These are phyloP conservation scores for Aristolochia californica DNA, from an alignment of 164 flowering plant species.

Conservation along the genomic window DNA sequence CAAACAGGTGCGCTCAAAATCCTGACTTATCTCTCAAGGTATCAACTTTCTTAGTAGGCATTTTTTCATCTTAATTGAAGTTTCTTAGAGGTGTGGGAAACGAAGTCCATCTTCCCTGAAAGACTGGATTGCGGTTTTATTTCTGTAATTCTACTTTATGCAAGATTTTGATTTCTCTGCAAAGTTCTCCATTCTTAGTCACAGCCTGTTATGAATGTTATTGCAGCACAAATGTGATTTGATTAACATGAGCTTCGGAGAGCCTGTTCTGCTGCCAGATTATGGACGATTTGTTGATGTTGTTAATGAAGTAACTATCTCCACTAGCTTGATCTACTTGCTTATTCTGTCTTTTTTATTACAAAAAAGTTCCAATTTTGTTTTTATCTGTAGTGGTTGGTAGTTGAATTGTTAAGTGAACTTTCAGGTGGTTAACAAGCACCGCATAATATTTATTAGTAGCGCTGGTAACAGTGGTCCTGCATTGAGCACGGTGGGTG, in stretches of 20 bases:
- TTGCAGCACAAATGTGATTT: slow-evolving; percentile 95
- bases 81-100: too few species aligned
- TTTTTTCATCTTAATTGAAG: too few species aligned
- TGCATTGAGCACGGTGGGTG: slow-evolving; percentile 92
- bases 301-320: slow-evolving; percentile 56
- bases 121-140: too few species aligned
- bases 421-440: slow-evolving; percentile 75
- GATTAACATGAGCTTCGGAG: slow-evolving; percentile 99
- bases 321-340: too few species aligned
- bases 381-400: neutral
- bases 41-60: too few species aligned
- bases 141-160: too few species aligned
- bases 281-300: slow-evolving; percentile 98
- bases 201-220: neutral
- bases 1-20: too few species aligned
- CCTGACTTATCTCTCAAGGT: too few species aligned
- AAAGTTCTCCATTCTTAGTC: too few species aligned
- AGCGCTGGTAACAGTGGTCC: slow-evolving; percentile 99
- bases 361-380: neutral
- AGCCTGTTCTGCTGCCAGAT: slow-evolving; percentile 73
- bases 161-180: too few species aligned
- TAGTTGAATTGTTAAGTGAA: neutral
- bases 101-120: too few species aligned
- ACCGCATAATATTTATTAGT: slow-evolving; percentile 74
- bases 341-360: slow-evolving; percentile 1